Percentiles rank a stretch among this genome's conserved stretches.
Conservation (phyloP, 352 stramenopile species). For the Phytophthora quininea region DNA sequence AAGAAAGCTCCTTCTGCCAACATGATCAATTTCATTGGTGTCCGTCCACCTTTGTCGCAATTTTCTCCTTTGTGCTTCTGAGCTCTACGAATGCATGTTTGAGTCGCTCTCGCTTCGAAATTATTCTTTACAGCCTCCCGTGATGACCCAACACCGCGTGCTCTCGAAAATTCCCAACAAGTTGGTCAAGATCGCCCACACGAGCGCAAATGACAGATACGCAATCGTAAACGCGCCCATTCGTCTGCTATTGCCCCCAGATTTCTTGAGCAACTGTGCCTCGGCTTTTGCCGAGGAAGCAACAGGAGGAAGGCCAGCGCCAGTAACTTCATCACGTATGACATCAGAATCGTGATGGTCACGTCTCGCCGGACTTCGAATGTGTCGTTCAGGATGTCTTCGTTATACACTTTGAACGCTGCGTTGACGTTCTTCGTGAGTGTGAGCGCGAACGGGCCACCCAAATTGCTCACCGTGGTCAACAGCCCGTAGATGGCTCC, state of each 20-base stretch:
- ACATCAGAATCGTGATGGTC: slow-evolving; percentile 62
- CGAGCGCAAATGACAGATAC: slow-evolving; percentile 46
- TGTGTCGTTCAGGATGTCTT: slow-evolving; percentile 54
- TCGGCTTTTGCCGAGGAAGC: slow-evolving; percentile 55
- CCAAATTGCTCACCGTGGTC: slow-evolving; percentile 60
- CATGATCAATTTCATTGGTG: not conserved
- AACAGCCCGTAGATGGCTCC: slow-evolving; percentile 58
- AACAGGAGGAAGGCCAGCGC: slow-evolving; percentile 44
- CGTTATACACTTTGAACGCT: slow-evolving; percentile 51
- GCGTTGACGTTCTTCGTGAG: slow-evolving; percentile 60
- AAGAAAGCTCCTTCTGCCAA: too few species aligned
- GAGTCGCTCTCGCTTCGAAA: not conserved
- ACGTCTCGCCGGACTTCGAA: slow-evolving; percentile 53
- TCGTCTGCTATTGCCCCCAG: slow-evolving; percentile 42
- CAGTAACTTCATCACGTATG: slow-evolving; percentile 53
- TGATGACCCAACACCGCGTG: slow-evolving; percentile 59
- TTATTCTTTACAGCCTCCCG: slow-evolving; percentile 46
- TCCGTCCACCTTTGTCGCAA: not conserved
- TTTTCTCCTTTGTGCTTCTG: too few species aligned
- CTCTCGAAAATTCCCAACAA: slow-evolving; percentile 54
- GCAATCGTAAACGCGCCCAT: slow-evolving; percentile 47
- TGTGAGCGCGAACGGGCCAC: slow-evolving; percentile 48
- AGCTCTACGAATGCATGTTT: not conserved
- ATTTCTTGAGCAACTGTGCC: slow-evolving; percentile 47
- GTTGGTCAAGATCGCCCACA: slow-evolving; percentile 55